Conservation (phyloP, 208 protist genomes). For the Leishmania mexicana region DNA sequence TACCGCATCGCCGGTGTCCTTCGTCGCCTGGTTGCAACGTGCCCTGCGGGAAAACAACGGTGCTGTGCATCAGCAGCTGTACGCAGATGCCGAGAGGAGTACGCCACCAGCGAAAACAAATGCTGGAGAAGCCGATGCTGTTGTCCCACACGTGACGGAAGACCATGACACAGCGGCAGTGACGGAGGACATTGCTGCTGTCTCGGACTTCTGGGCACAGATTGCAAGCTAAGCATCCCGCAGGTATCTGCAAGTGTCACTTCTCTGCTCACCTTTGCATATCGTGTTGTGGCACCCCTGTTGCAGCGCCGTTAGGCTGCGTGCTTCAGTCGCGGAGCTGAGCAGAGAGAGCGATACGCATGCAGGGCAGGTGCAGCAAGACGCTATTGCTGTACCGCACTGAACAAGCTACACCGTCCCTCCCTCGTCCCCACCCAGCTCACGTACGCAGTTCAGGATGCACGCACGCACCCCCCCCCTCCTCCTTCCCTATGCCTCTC, state of each 20-base stretch:
- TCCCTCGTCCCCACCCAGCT: background rate
- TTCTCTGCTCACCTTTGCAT: background rate
- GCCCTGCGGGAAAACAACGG: slow-evolving; percentile 2
- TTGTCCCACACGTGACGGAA: background rate
- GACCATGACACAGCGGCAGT: background rate
- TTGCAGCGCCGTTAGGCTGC: background rate
- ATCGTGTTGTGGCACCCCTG: background rate
- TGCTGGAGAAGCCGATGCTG: background rate
- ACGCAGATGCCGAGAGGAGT: background rate
- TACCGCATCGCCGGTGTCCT: background rate
- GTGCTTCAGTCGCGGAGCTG: background rate
- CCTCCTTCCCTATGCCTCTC: too few species aligned
- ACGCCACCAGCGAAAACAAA: too few species aligned
- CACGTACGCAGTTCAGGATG: background rate
- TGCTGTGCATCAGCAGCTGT: slow-evolving; percentile 20
- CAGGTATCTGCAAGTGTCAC: background rate
- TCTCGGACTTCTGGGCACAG: slow-evolving; percentile 34
- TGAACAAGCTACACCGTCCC: background rate
- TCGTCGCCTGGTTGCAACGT: slow-evolving; percentile 21
- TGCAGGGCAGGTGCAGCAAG: background rate
- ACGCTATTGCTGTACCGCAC: background rate
- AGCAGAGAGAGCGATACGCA: background rate
- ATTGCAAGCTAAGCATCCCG: slow-evolving; percentile 28
- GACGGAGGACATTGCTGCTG: background rate
- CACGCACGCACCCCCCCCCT: too few species aligned